phyloP scores from a whole-genome alignment of 106 monocot species.

The Dendrobium huoshanense region DNA sequence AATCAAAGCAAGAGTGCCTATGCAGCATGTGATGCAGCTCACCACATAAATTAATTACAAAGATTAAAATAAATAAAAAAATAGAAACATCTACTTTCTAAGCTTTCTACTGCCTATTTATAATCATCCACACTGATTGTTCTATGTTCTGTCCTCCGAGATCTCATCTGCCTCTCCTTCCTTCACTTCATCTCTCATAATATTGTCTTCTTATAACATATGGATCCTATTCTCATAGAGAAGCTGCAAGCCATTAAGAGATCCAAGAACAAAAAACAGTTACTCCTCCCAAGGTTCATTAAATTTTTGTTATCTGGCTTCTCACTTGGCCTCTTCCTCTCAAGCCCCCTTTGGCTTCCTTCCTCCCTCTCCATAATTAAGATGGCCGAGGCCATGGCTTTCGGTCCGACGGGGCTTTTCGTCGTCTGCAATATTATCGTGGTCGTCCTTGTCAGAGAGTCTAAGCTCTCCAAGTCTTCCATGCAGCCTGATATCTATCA shows the following conservation, averaged over 20 bases:
- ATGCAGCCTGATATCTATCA: slow-evolving; percentile 16
- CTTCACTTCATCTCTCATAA: neutral
- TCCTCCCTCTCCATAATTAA: slow-evolving; percentile 10
- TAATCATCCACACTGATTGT: neutral
- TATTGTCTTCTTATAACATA: neutral
- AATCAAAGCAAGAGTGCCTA: neutral
- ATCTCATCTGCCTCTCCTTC: neutral
- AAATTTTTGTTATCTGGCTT: neutral
- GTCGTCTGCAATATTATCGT: slow-evolving; percentile 50
- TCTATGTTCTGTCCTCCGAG: neutral
- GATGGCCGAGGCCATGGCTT: neutral
- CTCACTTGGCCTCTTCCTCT: slow-evolving; percentile 27
- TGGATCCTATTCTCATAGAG: neutral
- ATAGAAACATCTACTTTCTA: neutral
- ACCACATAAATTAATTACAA: neutral
- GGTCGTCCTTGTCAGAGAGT: slow-evolving; percentile 35
- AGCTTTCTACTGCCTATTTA: neutral
- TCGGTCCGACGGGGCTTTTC: slow-evolving; percentile 28
- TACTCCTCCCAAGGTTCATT: neutral
- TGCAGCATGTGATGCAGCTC: neutral
- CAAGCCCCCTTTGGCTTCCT: slow-evolving; percentile 35
- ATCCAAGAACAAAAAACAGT: neutral
- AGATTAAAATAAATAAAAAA: neutral
- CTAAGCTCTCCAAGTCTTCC: slow-evolving; percentile 16
- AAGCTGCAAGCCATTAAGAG: neutral